Base-by-base conservation (phyloP, 2,329 filamentous ascomycete genomes). In the Fonsecaea multimorphosa region DNA sequence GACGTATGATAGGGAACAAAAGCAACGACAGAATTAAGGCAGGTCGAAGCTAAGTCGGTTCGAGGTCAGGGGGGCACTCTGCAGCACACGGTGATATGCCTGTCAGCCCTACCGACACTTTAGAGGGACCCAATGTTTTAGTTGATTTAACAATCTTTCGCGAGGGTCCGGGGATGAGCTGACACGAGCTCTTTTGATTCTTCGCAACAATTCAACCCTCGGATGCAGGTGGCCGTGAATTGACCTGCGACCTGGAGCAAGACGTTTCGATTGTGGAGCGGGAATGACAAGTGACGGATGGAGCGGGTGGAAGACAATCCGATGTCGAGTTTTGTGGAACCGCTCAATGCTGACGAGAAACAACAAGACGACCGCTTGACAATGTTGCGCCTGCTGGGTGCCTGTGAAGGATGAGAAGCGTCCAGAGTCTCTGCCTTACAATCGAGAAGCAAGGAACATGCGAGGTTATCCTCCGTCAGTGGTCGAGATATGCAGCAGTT, bases 41-140 rank as follows among this genome's bases (percentile, higher is more conserved):
- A 29, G 19, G 27, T 32, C 8, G 36, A 52, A 46, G 40, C 32
- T 60, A 24, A 38, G 29, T 29, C 34, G 24, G 12, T 46, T 27
- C 19, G 31, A 34, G 8, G 16, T 36, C 4, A 31, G n/a, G 51
- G 58, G 44, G 58, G 44, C 31, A 58, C 27, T 46, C 9, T 32
- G 58, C 44, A 60, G 44, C 29, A 52, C 44, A 60, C 62, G 62
- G 65, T 61, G 55, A 68, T 61, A 59, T 51, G 65, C 65, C 65
- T 65, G 65, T 68, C 65, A 68, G 65, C 65, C 65, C 61, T 67
- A 64, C 36, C 34, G 52, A 58, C 31, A 55, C 54, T 62, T 54
- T 22, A 32, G 32, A 34, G 38, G 58, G 66, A 59, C 62, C 44
- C 52, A 59, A 58, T 58, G 59, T 64, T 67, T 64, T 64, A 59